Base-by-base conservation (phyloP, 108 stramenopile genomes). In the Fragilaria crotonensis region DNA sequence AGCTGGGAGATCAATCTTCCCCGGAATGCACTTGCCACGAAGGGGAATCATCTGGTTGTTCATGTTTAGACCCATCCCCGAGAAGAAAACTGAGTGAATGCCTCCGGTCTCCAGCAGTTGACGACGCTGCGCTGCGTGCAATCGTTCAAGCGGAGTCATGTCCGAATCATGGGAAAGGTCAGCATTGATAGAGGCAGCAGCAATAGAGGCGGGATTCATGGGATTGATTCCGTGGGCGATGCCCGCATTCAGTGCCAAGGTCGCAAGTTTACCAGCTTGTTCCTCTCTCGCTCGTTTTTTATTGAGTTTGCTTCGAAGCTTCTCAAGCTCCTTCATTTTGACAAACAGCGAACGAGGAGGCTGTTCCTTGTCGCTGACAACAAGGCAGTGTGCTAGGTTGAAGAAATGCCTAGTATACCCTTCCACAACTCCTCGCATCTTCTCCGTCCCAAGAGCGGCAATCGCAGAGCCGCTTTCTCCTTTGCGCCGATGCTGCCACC, bases 401-500 rank as follows among this genome's bases (percentile, higher is more conserved):
- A 87, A 93, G 53, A 93, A 93, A 54, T 93, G 91, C 5, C 91
- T 83, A 23, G 91, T 93, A 50, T 93, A 93, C 31, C 91, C 91
- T 61, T 93, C 91, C 5, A 93, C 91, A 7, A 93, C 87, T n/a
- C 87, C 85, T 20, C 75, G 74, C 91, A 93, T 93, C 64, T 89
- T 93, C 48, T 93, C 91, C 25, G 85, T 89, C 20, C 87, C 81
- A 59, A 93, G 64, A 21, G 91, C 91, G 30, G 84, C 79, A 63
- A 89, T 74, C 22, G 91, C 91, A 22, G 81, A 80, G 1, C 87
- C 87, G 33, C 77, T 79, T 60, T 93, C 91, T 19, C 91, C 91
- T 78, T 93, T 93, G 44, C 91, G 87, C 45, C 91, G 85, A 67
- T 93, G 91, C 64, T 93, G 91, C 91, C 91, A 93, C 91, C 91